These are phyloP conservation scores for Pochonia chlamydosporia DNA, from an alignment of 2,329 filamentous ascomycete genomes.

Conservation along the genomic window DNA sequence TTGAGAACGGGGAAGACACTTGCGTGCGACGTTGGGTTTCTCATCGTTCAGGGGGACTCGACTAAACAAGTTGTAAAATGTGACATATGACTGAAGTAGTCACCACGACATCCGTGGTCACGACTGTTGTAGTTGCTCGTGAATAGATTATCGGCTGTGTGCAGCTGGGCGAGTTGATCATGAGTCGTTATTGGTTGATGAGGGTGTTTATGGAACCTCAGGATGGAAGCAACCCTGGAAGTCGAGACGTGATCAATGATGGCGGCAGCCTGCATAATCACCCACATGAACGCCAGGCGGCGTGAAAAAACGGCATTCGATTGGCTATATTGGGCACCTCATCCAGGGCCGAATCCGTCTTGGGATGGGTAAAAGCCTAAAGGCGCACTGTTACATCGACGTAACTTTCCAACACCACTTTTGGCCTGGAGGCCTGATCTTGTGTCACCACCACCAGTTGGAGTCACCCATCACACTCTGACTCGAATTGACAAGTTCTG, in stretches of 20 bases:
- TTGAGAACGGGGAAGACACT: background rate
- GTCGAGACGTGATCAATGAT: conserved; percentile 1
- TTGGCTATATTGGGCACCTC: conserved; percentile 2
- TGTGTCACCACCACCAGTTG: conserved; percentile 6
- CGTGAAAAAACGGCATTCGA: background rate
- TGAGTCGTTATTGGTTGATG: background rate
- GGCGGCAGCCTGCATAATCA: background rate
- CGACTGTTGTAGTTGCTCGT: background rate
- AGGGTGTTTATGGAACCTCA: background rate
- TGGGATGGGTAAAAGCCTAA: conserved; percentile 2
- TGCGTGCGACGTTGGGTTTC: too few species aligned
- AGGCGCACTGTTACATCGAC: conserved; percentile 10
- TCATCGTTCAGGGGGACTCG: background rate
- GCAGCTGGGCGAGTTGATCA: background rate
- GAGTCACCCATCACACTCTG: conserved; percentile 2
- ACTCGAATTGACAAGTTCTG: background rate
- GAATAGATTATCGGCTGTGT: background rate
- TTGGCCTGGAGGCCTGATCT: background rate
- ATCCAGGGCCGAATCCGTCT: conserved; percentile 1
- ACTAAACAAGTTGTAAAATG: background rate
- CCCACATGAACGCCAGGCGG: conserved; percentile 1
- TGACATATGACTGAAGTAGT: background rate
- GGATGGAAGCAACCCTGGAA: background rate
- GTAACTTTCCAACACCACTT: conserved; percentile 9
- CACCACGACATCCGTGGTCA: background rate